A percentile compares a stretch with the other conserved stretches of the same genome.
These are phyloP conservation scores for Carpinus fangiana DNA, from an alignment of 306 rosid species.

Conservation along the genomic window DNA sequence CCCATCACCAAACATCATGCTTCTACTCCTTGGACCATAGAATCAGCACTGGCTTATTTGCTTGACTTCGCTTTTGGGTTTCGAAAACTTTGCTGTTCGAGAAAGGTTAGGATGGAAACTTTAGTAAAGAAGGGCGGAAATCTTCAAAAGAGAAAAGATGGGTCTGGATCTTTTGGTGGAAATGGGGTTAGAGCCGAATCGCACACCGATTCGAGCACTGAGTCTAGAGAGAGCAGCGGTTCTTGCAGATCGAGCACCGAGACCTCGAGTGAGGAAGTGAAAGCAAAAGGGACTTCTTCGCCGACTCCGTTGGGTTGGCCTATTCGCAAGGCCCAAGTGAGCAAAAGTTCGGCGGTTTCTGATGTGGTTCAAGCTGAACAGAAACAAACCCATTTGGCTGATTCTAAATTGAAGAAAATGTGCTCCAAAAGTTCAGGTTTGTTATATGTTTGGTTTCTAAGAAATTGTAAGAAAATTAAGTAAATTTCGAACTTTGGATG, in stretches of 20 bases:
- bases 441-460: slow-evolving; percentile 11
- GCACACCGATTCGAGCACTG: slow-evolving; percentile 58
- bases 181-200: slow-evolving; percentile 42
- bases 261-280: slow-evolving; percentile 47
- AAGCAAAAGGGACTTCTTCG: slow-evolving; percentile 54
- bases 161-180: slow-evolving; percentile 33
- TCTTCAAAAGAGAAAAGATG: slow-evolving; percentile 41
- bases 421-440: slow-evolving; percentile 64
- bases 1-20: slow-evolving; percentile 26
- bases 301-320: slow-evolving; percentile 92
- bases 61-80: slow-evolving; percentile 34
- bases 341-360: slow-evolving; percentile 44
- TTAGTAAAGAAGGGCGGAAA: slow-evolving; percentile 38
- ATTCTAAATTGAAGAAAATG: slow-evolving; percentile 35
- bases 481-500: not conserved
- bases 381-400: slow-evolving; percentile 36
- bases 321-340: slow-evolving; percentile 69
- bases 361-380: slow-evolving; percentile 39
- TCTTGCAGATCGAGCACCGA: slow-evolving; percentile 61
- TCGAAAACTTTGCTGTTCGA: slow-evolving; percentile 27
- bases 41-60: slow-evolving; percentile 36
- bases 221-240: slow-evolving; percentile 55
- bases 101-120: slow-evolving; percentile 57
- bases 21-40: slow-evolving; percentile 19
- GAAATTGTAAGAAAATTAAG: not conserved